Percentiles rank a stretch among this genome's conserved stretches.
These are phyloP conservation scores for Russula virescens DNA, from an alignment of 768 basidiomycete genomes.

Conservation along the genomic window DNA sequence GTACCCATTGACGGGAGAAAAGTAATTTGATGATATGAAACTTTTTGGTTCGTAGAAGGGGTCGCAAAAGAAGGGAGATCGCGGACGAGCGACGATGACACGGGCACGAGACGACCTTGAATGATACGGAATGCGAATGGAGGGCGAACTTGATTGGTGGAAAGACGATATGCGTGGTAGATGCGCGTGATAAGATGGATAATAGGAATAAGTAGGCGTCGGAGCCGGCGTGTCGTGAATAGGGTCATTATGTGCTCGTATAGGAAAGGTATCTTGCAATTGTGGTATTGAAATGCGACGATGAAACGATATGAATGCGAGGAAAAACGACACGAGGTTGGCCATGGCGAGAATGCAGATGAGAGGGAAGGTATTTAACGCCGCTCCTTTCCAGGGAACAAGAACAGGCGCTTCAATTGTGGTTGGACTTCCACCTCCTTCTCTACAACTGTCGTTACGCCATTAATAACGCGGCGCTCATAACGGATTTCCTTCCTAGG, in stretches of 20 bases:
- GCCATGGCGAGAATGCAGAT: conserved; percentile 8
- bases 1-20: neutral
- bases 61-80: conserved; percentile 11
- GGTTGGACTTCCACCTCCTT: conserved; percentile 50
- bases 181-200: conserved; percentile 24
- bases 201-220: conserved; percentile 25
- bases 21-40: conserved; percentile 16
- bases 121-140: conserved; percentile 9
- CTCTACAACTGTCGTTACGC: conserved; percentile 48
- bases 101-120: conserved; percentile 16
- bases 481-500: conserved; percentile 45
- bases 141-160: conserved; percentile 10
- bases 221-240: conserved; percentile 19
- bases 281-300: conserved; percentile 21
- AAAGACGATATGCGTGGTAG: conserved; percentile 21
- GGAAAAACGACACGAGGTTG: conserved; percentile 1
- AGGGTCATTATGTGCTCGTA: conserved; percentile 21
- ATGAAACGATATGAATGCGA: conserved; percentile 13
- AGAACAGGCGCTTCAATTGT: conserved; percentile 60
- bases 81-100: conserved; percentile 19
- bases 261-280: conserved; percentile 23
- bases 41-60: conserved; percentile 17
- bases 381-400: conserved; percentile 47
- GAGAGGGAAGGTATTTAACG: conserved; percentile 3
- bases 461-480: conserved; percentile 44